Percentiles rank a stretch among this genome's conserved stretches.
These are phyloP conservation scores for Gnaphalium uliginosum DNA, from an alignment of 129 eudicot genomes.

Conservation along the genomic window DNA sequence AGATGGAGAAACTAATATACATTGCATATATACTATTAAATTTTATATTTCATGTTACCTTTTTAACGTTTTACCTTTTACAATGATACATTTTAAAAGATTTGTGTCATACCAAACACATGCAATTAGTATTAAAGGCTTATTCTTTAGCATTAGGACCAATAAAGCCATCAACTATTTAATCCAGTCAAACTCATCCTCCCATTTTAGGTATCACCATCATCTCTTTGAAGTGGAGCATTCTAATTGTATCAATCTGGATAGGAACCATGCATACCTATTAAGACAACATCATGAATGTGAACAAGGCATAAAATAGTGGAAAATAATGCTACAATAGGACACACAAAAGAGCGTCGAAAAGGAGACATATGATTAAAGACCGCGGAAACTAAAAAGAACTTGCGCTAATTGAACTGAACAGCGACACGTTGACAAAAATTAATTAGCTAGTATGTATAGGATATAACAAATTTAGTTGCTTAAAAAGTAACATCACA, in stretches of 20 bases:
- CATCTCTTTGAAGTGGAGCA: slow-evolving; percentile 2
- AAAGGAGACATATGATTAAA: background rate
- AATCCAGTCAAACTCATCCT: slow-evolving; percentile 9
- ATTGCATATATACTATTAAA: no score
- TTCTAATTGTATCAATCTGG: background rate
- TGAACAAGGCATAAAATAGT: slow-evolving; percentile 6
- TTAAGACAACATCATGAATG: slow-evolving; percentile 6
- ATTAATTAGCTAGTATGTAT: no score
- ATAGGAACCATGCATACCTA: slow-evolving; percentile 4
- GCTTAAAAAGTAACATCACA: no score
- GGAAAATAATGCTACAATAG: background rate
- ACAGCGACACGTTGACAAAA: no score
- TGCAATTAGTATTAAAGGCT: background rate
- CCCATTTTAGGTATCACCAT: background rate
- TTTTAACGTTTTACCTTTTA: no score
- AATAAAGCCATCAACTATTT: background rate
- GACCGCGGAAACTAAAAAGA: background rate
- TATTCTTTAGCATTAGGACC: background rate
- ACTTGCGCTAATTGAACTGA: background rate
- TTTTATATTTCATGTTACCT: no score
- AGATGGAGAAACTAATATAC: no score
- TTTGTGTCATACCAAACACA: no score
- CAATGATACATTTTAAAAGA: no score
- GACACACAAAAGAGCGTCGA: slow-evolving; percentile 1
- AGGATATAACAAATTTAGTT: background rate